These are phyloP conservation scores for Nemania serpens DNA, from an alignment of 2,329 filamentous ascomycete genomes.

Conservation along the genomic window DNA sequence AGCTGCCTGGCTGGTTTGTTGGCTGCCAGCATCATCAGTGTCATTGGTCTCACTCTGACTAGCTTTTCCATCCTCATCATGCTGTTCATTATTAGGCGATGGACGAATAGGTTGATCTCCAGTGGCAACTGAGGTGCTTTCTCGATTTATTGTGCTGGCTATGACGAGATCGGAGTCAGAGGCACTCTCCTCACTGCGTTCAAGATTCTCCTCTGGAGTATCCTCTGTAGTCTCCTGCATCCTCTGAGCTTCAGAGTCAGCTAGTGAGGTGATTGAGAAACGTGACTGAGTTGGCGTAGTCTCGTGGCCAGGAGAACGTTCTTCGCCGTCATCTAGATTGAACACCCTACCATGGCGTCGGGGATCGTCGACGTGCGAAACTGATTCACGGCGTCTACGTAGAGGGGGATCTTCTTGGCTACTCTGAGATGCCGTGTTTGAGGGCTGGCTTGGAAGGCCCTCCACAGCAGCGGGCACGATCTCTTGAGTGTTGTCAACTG, in stretches of 20 bases:
- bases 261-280: too few relatives aligned
- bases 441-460: not conserved
- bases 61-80: too few relatives aligned
- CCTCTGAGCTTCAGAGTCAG: not conserved
- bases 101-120: too few relatives aligned
- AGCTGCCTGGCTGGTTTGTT: too few relatives aligned
- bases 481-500: not conserved
- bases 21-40: not conserved
- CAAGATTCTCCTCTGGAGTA: too few relatives aligned
- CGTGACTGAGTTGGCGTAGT: not conserved
- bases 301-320: not conserved
- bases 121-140: too few relatives aligned
- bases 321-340: not conserved
- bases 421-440: not conserved
- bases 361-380: not conserved
- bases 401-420: not conserved
- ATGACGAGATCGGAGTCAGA: too few relatives aligned
- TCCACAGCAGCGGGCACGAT: not conserved
- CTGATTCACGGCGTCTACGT: not conserved
- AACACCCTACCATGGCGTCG: slow-evolving; percentile 6
- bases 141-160: too few relatives aligned
- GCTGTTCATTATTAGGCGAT: too few relatives aligned
- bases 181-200: too few relatives aligned
- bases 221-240: too few relatives aligned
- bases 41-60: too few relatives aligned